These are phyloP conservation scores for Cyphellophora europaea DNA, from an alignment of 2,329 filamentous ascomycete species.

Conservation along the genomic window DNA sequence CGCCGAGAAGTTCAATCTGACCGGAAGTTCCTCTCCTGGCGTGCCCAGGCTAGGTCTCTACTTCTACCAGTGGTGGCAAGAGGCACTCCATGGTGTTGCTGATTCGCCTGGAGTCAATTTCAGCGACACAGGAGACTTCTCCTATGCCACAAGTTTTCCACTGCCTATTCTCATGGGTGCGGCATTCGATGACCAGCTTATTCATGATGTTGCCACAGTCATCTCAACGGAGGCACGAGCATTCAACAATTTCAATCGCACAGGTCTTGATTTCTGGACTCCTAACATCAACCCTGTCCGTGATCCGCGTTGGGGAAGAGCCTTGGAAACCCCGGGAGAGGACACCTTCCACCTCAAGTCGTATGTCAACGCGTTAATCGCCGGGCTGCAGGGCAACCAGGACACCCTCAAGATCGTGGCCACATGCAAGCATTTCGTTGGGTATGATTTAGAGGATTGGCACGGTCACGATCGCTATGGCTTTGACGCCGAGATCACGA, in stretches of 20 bases:
- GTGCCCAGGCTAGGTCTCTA: constrained; percentile 48
- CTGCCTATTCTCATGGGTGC: constrained; percentile 53
- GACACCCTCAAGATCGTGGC: constrained; percentile 38
- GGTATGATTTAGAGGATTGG: constrained; percentile 47
- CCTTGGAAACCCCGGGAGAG: constrained; percentile 51
- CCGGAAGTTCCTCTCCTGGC: constrained; percentile 39
- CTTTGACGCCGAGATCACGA: constrained; percentile 43
- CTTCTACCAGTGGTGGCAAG: constrained; percentile 36
- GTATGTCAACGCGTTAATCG: constrained; percentile 45
- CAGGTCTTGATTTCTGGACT: constrained; percentile 52
- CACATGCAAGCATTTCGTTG: constrained; percentile 52
- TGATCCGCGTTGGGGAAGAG: constrained; percentile 55
- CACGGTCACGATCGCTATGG: constrained; percentile 30
- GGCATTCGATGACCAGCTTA: constrained; percentile 53
- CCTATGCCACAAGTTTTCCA: constrained; percentile 55
- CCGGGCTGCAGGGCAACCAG: constrained; percentile 42
- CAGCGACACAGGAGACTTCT: constrained; percentile 42
- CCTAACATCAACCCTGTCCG: constrained; percentile 59
- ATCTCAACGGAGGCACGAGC: constrained; percentile 51
- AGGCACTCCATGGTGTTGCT: constrained; percentile 44
- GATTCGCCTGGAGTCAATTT: constrained; percentile 45
- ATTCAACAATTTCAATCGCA: constrained; percentile 50
- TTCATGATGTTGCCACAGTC: constrained; percentile 45
- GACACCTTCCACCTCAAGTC: constrained; percentile 40
- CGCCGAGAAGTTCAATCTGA: constrained; percentile 48